Base-by-base conservation (phyloP, 2,329 filamentous ascomycete genomes). In the Xylariaceae sp. region DNA sequence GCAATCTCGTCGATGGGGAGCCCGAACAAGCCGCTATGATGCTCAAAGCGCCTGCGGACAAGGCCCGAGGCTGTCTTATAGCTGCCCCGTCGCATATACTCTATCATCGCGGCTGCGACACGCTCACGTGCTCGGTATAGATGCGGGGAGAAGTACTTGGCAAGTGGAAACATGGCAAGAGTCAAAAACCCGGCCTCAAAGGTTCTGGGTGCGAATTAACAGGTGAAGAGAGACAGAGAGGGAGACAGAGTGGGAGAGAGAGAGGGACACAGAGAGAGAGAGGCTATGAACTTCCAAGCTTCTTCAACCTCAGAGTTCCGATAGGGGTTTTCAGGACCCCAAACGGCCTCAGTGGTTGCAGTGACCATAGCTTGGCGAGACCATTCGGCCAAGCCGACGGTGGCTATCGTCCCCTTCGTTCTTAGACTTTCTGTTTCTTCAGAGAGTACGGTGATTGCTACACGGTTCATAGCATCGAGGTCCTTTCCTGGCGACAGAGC, bases 281-380 rank as follows among this genome's bases (percentile, higher is more conserved):
- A 34, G 9, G 4, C 29, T 24, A 39, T 40, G 35, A 14, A 49
- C 46, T 40, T 49, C 52, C 51, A 58, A 7, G 53, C 54, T 1
- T 50, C 30, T 11, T 32, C 49, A 3, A 55, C 34, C 0, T 13
- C 34, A 11, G 50, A 32, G 18, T 57, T 50, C 11, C 50, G 46
- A 26, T 46, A 54, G 3, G 54, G 55, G 31, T 58, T 59, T 9
- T 50, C 9, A 1, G 52, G 52, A 1, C 56, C 55, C 33, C 44
- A 58, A 14, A 55, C 41, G 8, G 55, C 21, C 21, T 24, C 21
- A 7, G 49, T 46, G 2, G 53, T 57, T 11, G 53, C 34, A 2
- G 19, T 34, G 7, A 49, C 37, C 35, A 59, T 51, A n/a, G 43
- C 35, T 1, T 36, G 27, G 23, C 44, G 41, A 3, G 47, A 26